A percentile compares a stretch with the other conserved stretches of the same genome.
phyloP scores from a whole-genome alignment of 345 rosid genomes.

The Bruguiera gymnorhiza region DNA sequence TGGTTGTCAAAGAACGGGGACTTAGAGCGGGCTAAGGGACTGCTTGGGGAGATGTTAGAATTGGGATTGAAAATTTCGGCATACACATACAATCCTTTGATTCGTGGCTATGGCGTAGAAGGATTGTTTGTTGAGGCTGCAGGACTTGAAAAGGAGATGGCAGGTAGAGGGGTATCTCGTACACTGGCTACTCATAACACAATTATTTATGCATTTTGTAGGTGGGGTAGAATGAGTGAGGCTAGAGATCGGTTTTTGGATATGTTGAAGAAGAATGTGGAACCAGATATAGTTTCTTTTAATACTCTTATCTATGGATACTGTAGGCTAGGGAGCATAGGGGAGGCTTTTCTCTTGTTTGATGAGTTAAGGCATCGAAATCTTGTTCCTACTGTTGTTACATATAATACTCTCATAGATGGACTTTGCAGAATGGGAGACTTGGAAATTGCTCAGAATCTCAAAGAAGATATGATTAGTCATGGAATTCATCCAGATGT shows the following conservation, averaged over 20 bases:
- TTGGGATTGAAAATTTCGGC: constrained; percentile 47
- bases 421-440: constrained; percentile 63
- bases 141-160: constrained; percentile 50
- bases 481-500: constrained; percentile 55
- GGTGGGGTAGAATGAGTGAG: constrained; percentile 42
- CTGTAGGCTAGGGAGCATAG: constrained; percentile 47
- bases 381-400: constrained; percentile 44
- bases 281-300: constrained; percentile 63
- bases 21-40: constrained; percentile 47
- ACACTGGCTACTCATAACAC: constrained; percentile 47
- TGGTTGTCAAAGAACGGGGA: constrained; percentile 53
- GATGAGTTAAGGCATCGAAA: constrained; percentile 42
- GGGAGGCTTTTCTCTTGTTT: constrained; percentile 61
- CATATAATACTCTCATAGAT: constrained; percentile 64
- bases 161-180: constrained; percentile 38
- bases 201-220: constrained; percentile 47
- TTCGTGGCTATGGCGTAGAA: constrained; percentile 49
- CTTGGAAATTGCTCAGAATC: constrained; percentile 46
- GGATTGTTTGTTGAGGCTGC: constrained; percentile 56
- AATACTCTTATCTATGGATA: constrained; percentile 62
- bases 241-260: constrained; percentile 42
- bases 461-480: constrained; percentile 59
- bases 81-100: constrained; percentile 54
- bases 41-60: constrained; percentile 46
- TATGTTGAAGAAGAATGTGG: constrained; percentile 41